A percentile compares a stretch with the other conserved stretches of the same genome.
Evolutionary conservation across 2,329 filamentous ascomycete species (phyloP).

Genomic region (Paradendryphiella salina): DNA sequence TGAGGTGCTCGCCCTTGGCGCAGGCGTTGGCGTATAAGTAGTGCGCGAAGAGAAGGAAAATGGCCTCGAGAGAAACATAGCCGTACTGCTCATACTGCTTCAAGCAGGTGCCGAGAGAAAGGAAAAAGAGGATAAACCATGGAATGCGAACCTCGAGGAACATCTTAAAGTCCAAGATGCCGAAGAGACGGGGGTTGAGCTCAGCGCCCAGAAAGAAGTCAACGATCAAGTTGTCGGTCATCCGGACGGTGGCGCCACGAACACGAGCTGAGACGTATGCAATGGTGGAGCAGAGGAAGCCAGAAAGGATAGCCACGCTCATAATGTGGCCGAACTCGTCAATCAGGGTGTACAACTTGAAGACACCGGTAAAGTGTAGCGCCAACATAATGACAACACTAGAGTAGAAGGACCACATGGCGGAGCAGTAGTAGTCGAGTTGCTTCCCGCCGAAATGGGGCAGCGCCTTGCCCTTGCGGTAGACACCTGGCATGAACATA

Average conservation of each 20-base stretch:
- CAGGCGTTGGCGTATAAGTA: slow-evolving; percentile 92
- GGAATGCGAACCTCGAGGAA: slow-evolving; percentile 92
- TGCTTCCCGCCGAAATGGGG: slow-evolving; percentile 81
- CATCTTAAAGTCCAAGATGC: slow-evolving; percentile 88
- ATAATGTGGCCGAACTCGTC: slow-evolving; percentile 95
- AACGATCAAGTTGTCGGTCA: slow-evolving; percentile 81
- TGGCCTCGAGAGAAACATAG: slow-evolving; percentile 82
- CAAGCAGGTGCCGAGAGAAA: slow-evolving; percentile 74
- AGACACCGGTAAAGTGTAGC: slow-evolving; percentile 81
- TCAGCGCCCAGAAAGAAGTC: slow-evolving; percentile 93
- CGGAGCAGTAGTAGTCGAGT: slow-evolving; percentile 93
- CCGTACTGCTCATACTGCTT: slow-evolving; percentile 84
- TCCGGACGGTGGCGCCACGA: slow-evolving; percentile 84
- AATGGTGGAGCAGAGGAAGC: slow-evolving; percentile 78
- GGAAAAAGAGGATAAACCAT: slow-evolving; percentile 86
- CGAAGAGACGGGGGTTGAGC: slow-evolving; percentile 83
- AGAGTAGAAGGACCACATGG: slow-evolving; percentile 81
- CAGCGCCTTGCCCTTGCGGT: slow-evolving; percentile 84
- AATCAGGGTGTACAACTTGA: slow-evolving; percentile 87
- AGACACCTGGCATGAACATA: slow-evolving; percentile 82
- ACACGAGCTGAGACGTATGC: slow-evolving; percentile 84
- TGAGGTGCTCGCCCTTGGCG: slow-evolving; percentile 88
- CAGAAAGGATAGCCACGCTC: slow-evolving; percentile 89
- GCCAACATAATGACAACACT: slow-evolving; percentile 72
- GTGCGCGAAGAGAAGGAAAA: slow-evolving; percentile 84